Evolutionary conservation across 169 alveolate genomes (phyloP).

Genomic region (Babesia sp.): DNA sequence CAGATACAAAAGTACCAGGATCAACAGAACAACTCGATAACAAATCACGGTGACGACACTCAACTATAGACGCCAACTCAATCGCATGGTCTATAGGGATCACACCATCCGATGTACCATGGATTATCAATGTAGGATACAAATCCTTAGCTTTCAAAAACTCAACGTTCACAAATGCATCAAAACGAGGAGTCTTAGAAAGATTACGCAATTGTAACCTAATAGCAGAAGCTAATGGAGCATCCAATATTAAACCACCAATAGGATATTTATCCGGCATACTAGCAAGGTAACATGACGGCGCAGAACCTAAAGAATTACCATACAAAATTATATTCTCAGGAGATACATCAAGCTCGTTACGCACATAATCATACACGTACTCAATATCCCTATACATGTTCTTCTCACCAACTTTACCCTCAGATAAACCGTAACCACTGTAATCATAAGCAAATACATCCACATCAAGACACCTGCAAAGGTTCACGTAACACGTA

Average conservation of each 20-base stretch:
- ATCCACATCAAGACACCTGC: constrained; percentile 69
- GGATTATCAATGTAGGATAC: constrained; percentile 66
- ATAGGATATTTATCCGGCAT: constrained; percentile 64
- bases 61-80: constrained; percentile 33
- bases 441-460: constrained; percentile 87
- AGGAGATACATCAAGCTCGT: constrained; percentile 68
- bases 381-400: constrained; percentile 72
- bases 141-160: constrained; percentile 52
- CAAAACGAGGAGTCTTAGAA: constrained; percentile 73
- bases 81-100: constrained; percentile 69
- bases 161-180: constrained; percentile 76
- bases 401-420: constrained; percentile 75
- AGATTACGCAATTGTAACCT: constrained; percentile 69
- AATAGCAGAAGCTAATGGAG: constrained; percentile 86
- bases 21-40: constrained; percentile 22
- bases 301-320: constrained; percentile 86
- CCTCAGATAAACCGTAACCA: constrained; percentile 88
- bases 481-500: constrained; percentile 60
- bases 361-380: constrained; percentile 72
- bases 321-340: constrained; percentile 82
- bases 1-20: neutral
- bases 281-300: constrained; percentile 79
- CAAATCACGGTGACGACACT: constrained; percentile 29
- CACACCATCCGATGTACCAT: constrained; percentile 68
- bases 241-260: constrained; percentile 88